These are phyloP conservation scores for Vitis hybrid DNA, from an alignment of 177 flowering plant species.

Conservation along the genomic window DNA sequence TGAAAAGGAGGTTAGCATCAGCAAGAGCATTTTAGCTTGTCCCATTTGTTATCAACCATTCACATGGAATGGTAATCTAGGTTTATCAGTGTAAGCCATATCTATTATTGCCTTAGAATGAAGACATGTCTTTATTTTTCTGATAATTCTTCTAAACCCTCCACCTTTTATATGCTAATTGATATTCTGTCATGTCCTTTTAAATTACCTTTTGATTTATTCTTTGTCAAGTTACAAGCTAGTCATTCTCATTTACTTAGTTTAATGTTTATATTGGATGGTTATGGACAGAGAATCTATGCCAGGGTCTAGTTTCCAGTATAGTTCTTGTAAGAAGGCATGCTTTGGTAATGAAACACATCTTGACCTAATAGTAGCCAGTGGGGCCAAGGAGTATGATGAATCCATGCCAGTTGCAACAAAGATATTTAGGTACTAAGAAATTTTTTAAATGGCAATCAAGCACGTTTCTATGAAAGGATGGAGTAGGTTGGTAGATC, in stretches of 20 bases:
- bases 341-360: constrained; percentile 51
- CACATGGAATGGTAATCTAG: constrained; percentile 29
- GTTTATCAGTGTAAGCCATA: constrained; percentile 51
- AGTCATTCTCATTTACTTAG: neutral
- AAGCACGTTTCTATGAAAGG: neutral
- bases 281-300: constrained; percentile 40
- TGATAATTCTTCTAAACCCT: no score
- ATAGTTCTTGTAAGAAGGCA: constrained; percentile 62
- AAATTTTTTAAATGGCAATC: neutral
- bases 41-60: constrained; percentile 71
- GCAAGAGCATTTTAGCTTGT: constrained; percentile 59
- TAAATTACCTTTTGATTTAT: neutral
- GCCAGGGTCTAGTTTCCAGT: constrained; percentile 43
- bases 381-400: constrained; percentile 56
- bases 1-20: constrained; percentile 22
- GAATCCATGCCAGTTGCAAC: constrained; percentile 55
- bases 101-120: neutral
- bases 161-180: no score
- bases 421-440: constrained; percentile 67
- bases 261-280: constrained; percentile 10
- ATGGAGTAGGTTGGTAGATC: neutral
- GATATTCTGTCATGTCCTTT: neutral
- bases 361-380: constrained; percentile 58
- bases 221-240: neutral
- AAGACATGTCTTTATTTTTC: neutral